Evolutionary conservation across 768 basidiomycete genomes (phyloP).

Genomic region (Pholiota molesta): DNA sequence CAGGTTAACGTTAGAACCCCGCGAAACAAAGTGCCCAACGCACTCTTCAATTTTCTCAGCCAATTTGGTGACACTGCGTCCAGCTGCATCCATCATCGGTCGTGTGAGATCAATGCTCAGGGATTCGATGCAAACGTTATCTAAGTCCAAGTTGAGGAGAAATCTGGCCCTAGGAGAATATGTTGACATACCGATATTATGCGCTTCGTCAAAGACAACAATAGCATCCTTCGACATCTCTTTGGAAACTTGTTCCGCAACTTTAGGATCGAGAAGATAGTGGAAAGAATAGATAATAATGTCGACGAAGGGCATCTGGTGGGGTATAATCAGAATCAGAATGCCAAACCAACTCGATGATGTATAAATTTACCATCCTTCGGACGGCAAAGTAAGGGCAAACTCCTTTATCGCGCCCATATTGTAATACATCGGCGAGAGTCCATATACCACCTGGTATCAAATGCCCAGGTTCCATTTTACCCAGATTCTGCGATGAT

Average conservation of each 20-base stretch:
- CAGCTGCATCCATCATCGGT: constrained; percentile 96
- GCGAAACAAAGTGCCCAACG: constrained; percentile 27
- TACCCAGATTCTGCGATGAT: constrained; percentile 69
- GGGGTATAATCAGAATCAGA: constrained; percentile 15
- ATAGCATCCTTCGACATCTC: constrained; percentile 98
- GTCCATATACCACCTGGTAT: constrained; percentile 92
- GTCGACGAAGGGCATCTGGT: constrained; percentile 94
- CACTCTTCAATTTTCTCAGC: constrained; percentile 95
- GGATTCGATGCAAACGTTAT: constrained; percentile 99
- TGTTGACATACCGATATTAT: constrained; percentile 83
- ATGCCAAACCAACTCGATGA: neutral
- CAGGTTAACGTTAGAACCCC: neutral
- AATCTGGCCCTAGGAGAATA: neutral
- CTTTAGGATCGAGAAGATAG: constrained; percentile 97
- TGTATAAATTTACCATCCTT: constrained; percentile 70
- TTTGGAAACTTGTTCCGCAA: constrained; percentile 98
- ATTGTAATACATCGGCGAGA: constrained; percentile 87
- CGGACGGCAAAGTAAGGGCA: constrained; percentile 98
- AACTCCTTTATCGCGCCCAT: constrained; percentile 81
- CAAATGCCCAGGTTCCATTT: constrained; percentile 78
- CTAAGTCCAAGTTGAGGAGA: constrained; percentile 47
- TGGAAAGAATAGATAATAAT: constrained; percentile 99
- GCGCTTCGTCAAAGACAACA: constrained; percentile 98
- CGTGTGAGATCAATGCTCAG: constrained; percentile 95
- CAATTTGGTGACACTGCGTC: constrained; percentile 82